phyloP scores from a whole-genome alignment of 2,329 filamentous ascomycete genomes.

The Cryphonectria nitschkei region DNA sequence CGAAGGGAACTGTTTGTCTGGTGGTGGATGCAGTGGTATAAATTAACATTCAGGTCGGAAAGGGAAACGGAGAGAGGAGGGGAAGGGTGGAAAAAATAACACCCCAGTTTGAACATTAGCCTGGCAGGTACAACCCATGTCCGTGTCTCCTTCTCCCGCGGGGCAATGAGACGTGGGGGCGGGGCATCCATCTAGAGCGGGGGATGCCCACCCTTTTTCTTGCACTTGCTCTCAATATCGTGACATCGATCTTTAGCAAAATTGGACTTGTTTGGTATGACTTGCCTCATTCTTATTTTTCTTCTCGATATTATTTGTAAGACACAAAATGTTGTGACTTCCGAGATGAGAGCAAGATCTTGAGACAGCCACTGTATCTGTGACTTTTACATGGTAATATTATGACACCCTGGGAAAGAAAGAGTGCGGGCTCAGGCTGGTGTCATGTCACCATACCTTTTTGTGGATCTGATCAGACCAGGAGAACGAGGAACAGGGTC shows the following conservation, averaged over 20 bases:
- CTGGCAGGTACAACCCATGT: constrained; percentile 1
- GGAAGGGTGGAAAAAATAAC: background rate
- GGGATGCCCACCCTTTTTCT: background rate
- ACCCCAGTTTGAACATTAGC: background rate
- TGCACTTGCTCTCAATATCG: background rate
- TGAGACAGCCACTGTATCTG: background rate
- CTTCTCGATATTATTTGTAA: background rate
- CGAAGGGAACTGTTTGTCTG: background rate
- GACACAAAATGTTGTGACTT: background rate
- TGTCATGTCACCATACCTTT: background rate
- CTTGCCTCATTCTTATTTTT: background rate
- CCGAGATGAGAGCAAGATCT: too few relatives aligned
- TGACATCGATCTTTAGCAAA: background rate
- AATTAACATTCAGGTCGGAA: background rate
- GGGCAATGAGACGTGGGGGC: constrained; percentile 17
- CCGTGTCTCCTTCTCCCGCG: constrained; percentile 5
- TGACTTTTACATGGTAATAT: background rate
- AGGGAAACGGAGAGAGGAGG: background rate
- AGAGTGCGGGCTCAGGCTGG: background rate
- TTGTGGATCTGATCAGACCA: constrained; percentile 16
- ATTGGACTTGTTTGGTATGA: background rate
- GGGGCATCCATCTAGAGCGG: background rate
- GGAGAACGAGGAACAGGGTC: constrained; percentile 12
- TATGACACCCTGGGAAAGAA: background rate
- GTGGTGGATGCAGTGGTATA: background rate